Evolutionary conservation across 345 rosid species (phyloP).

Genomic region (Brassica juncea): DNA sequence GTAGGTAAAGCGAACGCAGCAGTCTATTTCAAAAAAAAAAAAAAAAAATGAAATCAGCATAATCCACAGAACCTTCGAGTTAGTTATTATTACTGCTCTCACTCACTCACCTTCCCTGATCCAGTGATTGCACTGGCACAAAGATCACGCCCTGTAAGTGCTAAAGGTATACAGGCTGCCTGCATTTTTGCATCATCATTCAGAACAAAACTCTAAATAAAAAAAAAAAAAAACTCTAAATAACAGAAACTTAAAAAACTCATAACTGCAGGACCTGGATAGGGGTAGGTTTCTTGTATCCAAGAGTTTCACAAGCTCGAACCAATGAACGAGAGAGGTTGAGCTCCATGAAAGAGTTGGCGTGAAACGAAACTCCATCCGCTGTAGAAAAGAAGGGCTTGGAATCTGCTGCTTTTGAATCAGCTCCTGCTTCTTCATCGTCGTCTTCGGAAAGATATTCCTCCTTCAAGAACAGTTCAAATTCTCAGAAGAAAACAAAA

Average conservation of each 20-base stretch:
- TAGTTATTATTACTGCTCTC: neutral
- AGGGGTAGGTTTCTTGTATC: slow-evolving; percentile 88
- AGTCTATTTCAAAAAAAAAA: slow-evolving; percentile 51
- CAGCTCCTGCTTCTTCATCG: slow-evolving; percentile 49
- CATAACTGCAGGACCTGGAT: slow-evolving; percentile 63
- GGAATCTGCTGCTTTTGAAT: slow-evolving; percentile 38
- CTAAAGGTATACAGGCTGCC: slow-evolving; percentile 94
- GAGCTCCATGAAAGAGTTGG: slow-evolving; percentile 84
- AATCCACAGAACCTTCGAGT: neutral
- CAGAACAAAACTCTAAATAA: neutral
- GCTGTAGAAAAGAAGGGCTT: slow-evolving; percentile 68
- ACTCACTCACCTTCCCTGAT: slow-evolving; percentile 75
- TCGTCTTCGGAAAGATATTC: slow-evolving; percentile 70
- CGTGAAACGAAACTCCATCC: slow-evolving; percentile 80
- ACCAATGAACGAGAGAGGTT: slow-evolving; percentile 90
- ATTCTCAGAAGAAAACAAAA: neutral
- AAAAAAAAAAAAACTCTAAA: no score
- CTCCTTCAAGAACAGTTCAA: slow-evolving; percentile 45
- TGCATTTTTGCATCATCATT: slow-evolving; percentile 35
- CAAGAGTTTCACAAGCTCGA: slow-evolving; percentile 88
- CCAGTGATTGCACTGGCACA: slow-evolving; percentile 99
- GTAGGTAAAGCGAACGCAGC: slow-evolving; percentile 94
- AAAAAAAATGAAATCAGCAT: neutral
- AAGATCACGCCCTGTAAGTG: slow-evolving; percentile 88
- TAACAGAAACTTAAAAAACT: neutral